Evolutionary conservation across 352 stramenopile species (phyloP), one percentile per base, ranked within the genome.

Genomic region (Peronospora belbahrii): DNA sequence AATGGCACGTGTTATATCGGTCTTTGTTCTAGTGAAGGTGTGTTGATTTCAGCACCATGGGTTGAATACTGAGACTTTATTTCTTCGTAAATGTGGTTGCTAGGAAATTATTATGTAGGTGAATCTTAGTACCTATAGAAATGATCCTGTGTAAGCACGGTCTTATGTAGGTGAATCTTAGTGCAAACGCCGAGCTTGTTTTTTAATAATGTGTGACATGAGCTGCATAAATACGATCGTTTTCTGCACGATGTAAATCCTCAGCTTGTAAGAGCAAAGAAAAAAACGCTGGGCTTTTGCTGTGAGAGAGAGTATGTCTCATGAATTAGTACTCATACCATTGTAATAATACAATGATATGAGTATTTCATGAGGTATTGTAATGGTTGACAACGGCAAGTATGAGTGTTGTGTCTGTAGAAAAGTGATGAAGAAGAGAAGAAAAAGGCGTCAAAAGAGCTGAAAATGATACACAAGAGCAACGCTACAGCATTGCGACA

Each of bases 151-250:
- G n/a, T n/a, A n/a, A n/a, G n/a, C n/a, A n/a, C n/a, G n/a, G n/a
- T n/a, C n/a, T n/a, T n/a, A n/a, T n/a, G 3, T 42, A 78, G 67
- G 60, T 75, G 0, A 74, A 74, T 34, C 57, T 75, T 22, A 46
- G 52, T 19, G 34, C 40, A 34, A 67, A 65, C 34, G n/a, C 36
- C 14, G 61, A 48, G 42, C 78, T 78, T 42, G 52, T 0, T 81
- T 81, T 38, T 43, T 81, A 15, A 24, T n/a, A n/a, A 52, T 23
- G 17, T 55, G 1, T 52, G 48, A 14, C 59, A 72, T 20, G 31
- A 30, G 5, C 56, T 78, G 13, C 52, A 78, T 32, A 48, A 17
- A 14, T 81, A 78, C 49, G 77, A 75, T 44, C 68, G 56, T 31
- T 75, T 73, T 46, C 23, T 81, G 20, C 56, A 66, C 2, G 69